Conservation (phyloP, 164 flowering plant genomes). For the Magnolia officinalis region DNA sequence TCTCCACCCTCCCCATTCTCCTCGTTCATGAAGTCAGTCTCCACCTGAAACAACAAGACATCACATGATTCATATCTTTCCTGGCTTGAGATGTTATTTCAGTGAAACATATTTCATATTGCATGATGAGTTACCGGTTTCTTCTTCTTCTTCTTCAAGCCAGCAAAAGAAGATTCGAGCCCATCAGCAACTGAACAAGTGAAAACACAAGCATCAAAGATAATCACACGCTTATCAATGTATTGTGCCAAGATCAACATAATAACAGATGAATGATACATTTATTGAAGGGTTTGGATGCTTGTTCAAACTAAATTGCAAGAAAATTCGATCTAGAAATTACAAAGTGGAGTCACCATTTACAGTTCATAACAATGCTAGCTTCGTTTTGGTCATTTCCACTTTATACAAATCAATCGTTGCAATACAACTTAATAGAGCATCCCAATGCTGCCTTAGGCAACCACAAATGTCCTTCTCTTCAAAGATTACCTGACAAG, state of each 20-base stretch:
- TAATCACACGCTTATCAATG: background rate
- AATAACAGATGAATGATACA: background rate
- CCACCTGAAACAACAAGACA: conserved; percentile 40
- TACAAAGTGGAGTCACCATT: background rate
- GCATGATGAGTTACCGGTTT: conserved; percentile 53
- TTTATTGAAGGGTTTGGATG: background rate
- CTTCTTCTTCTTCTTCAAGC: conserved; percentile 93
- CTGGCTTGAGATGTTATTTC: background rate
- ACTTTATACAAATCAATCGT: too few species aligned
- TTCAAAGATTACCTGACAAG: conserved; percentile 42
- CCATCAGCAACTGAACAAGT: conserved; percentile 72
- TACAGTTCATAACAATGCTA: background rate
- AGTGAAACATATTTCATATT: background rate
- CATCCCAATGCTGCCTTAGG: too few species aligned
- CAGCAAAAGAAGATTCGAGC: conserved; percentile 59
- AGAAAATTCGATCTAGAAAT: background rate
- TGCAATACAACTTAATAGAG: too few species aligned
- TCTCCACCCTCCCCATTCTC: conserved; percentile 57
- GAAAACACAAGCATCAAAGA: background rate
- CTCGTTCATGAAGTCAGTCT: conserved; percentile 48
- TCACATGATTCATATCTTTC: background rate
- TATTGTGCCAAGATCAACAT: too few species aligned
- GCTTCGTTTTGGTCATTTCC: background rate
- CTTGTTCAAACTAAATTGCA: background rate
- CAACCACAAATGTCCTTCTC: too few species aligned